A percentile compares a stretch with the other conserved stretches of the same genome.
phyloP scores from a whole-genome alignment of 257 asterid genomes.

The Verbena officinalis region DNA sequence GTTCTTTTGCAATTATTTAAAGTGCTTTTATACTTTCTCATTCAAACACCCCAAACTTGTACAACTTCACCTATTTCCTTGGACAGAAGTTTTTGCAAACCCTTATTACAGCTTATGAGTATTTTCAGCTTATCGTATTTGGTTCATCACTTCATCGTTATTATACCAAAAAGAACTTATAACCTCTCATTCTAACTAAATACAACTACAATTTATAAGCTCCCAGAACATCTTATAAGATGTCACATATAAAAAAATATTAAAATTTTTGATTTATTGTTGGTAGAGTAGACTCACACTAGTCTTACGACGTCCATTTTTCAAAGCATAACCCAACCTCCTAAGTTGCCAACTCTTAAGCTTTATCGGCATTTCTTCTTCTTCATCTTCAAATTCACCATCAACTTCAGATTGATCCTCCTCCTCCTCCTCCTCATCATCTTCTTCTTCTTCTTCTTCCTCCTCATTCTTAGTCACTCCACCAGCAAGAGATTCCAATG shows the following conservation, averaged over 20 bases:
- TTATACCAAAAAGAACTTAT: too few species aligned
- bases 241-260: neutral
- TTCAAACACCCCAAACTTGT: too few species aligned
- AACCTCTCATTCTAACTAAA: too few species aligned
- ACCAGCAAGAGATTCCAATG: slow-evolving; percentile 40
- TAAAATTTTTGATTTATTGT: neutral
- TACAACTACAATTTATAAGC: too few species aligned
- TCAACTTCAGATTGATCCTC: slow-evolving; percentile 39
- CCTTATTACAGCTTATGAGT: too few species aligned
- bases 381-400: slow-evolving; percentile 36
- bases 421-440: slow-evolving; percentile 32
- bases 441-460: slow-evolving; percentile 46
- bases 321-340: slow-evolving; percentile 84
- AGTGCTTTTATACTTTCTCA: too few species aligned
- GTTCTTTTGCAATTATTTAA: too few species aligned
- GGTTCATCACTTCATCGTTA: too few species aligned
- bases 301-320: slow-evolving; percentile 88
- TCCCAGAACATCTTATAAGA: neutral
- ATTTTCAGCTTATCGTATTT: too few species aligned
- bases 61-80: too few species aligned
- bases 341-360: slow-evolving; percentile 86
- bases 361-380: slow-evolving; percentile 52
- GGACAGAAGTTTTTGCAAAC: too few species aligned
- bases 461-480: slow-evolving; percentile 34
- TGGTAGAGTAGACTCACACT: slow-evolving; percentile 53